Evolutionary conservation across 2,329 filamentous ascomycete species (phyloP).

Genomic region (Colletotrichum agaves): DNA sequence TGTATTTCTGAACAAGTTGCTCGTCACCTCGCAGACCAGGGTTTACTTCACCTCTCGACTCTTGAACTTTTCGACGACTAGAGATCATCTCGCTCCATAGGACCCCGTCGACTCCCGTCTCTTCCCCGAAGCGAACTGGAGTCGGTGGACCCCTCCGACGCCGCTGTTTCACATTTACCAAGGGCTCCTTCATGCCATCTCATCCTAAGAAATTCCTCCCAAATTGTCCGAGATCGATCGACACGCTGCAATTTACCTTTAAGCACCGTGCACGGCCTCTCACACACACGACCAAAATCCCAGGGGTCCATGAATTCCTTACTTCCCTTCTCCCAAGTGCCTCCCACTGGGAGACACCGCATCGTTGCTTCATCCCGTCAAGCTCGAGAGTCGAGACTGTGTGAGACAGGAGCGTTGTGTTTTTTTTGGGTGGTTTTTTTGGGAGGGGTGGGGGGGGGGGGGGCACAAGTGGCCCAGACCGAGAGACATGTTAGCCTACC

Average conservation of each 20-base stretch:
- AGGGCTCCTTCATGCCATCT: constrained; percentile 31
- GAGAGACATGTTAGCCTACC: background rate
- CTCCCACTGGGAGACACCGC: background rate
- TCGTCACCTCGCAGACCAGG: background rate
- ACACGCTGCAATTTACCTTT: constrained; percentile 27
- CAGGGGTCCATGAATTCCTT: constrained; percentile 11
- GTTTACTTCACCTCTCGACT: background rate
- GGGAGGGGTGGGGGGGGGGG: too few relatives aligned
- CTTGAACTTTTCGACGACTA: background rate
- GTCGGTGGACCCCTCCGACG: constrained; percentile 22
- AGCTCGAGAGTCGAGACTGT: background rate
- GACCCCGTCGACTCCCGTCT: background rate
- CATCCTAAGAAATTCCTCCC: constrained; percentile 20
- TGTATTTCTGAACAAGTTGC: background rate
- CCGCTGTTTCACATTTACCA: constrained; percentile 36
- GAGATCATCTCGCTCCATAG: constrained; percentile 11
- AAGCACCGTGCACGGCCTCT: background rate
- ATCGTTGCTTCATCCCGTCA: background rate
- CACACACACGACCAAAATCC: background rate
- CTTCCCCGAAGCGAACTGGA: constrained; percentile 1
- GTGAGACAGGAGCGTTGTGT: constrained; percentile 18
- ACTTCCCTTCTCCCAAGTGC: background rate
- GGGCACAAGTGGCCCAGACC: constrained; percentile 18
- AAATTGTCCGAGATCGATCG: constrained; percentile 38
- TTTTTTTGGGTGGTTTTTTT: too few relatives aligned